A percentile compares a stretch with the other conserved stretches of the same genome.
phyloP scores from a whole-genome alignment of 306 rosid species.

The Sechiopsis laciniata region DNA sequence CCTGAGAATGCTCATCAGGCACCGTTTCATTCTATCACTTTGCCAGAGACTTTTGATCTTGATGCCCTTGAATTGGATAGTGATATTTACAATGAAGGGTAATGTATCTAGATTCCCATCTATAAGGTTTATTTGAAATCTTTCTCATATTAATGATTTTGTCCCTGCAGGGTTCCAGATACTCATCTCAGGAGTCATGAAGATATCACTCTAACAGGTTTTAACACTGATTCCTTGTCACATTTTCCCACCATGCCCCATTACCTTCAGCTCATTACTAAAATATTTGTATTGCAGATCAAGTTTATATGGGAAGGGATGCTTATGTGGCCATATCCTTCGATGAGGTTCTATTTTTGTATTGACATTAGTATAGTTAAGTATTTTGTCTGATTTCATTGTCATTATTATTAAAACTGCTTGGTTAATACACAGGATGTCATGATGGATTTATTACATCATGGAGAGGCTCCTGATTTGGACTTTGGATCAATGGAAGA shows the following conservation, averaged over 20 bases:
- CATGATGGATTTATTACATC: conserved; percentile 27
- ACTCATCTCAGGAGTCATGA: conserved; percentile 46
- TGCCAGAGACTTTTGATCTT: conserved; percentile 60
- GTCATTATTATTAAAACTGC: neutral
- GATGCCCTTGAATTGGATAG: conserved; percentile 46
- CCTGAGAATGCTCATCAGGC: conserved; percentile 71
- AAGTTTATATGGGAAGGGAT: conserved; percentile 35
- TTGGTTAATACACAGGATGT: conserved; percentile 40
- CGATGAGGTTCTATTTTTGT: conserved; percentile 50
- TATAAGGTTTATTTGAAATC: neutral
- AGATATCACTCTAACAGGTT: conserved; percentile 73
- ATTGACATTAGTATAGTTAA: too few species aligned
- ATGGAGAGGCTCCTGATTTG: conserved; percentile 29
- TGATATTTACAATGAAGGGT: conserved; percentile 36
- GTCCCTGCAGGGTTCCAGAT: conserved; percentile 42
- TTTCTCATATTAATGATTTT: conserved; percentile 9
- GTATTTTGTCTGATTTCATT: neutral
- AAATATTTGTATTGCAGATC: conserved; percentile 44
- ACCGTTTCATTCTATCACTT: conserved; percentile 55
- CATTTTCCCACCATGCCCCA: neutral
- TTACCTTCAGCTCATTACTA: neutral
- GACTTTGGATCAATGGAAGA: conserved; percentile 34
- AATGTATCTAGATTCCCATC: conserved; percentile 8
- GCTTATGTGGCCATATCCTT: conserved; percentile 45
- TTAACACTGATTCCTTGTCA: neutral